Evolutionary conservation across 73 alveolate species (phyloP).

Genomic region (Symbiodinium natans): DNA sequence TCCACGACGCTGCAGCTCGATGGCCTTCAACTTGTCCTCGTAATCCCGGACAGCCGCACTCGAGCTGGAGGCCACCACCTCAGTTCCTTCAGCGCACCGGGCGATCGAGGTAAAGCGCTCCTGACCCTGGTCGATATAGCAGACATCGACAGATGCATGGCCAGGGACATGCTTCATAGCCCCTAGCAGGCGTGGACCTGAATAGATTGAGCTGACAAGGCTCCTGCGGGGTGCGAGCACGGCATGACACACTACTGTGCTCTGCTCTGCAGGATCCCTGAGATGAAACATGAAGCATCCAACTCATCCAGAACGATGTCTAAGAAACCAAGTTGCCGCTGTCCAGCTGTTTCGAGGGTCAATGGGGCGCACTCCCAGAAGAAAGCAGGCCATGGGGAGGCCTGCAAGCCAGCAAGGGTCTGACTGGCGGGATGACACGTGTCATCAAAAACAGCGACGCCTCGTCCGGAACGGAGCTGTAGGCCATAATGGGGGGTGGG

Average conservation of each 20-base stretch:
- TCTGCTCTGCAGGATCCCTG: too few species aligned
- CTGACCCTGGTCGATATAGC: neutral
- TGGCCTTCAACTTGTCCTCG: neutral
- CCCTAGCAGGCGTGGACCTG: too few species aligned
- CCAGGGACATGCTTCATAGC: too few species aligned
- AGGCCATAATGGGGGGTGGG: too few species aligned
- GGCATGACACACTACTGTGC: too few species aligned
- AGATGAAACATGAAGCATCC: too few species aligned
- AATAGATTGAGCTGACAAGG: too few species aligned
- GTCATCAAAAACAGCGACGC: too few species aligned
- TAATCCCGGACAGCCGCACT: neutral
- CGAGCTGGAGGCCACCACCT: neutral
- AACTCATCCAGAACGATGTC: too few species aligned
- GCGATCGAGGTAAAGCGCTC: neutral
- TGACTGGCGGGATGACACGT: too few species aligned
- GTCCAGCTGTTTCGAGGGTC: neutral
- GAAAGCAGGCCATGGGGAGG: constrained; percentile 43
- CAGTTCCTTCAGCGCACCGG: neutral
- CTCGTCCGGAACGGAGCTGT: too few species aligned
- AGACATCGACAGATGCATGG: neutral
- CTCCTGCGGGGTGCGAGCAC: too few species aligned
- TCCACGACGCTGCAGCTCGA: neutral
- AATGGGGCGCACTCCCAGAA: constrained; percentile 59
- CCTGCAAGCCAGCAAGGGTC: neutral
- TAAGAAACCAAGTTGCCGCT: neutral